These are phyloP conservation scores for Angophora floribunda DNA, from an alignment of 345 rosid genomes.

Conservation along the genomic window DNA sequence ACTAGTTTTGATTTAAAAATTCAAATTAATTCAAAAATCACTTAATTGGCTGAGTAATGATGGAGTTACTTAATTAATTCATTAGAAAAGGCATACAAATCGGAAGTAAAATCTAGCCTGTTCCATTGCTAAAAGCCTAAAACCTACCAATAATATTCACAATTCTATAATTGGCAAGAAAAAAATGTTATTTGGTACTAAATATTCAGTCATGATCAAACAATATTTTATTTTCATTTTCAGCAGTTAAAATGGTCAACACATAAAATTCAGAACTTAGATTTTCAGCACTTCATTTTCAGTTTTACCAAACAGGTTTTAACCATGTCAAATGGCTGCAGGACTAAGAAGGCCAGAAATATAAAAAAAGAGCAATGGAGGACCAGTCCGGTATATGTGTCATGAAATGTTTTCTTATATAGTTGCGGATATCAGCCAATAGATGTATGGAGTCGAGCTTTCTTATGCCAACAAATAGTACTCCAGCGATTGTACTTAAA, in stretches of 20 bases:
- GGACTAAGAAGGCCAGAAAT: neutral
- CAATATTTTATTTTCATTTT: neutral
- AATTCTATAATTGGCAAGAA: neutral
- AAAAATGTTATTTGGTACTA: neutral
- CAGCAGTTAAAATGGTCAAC: neutral
- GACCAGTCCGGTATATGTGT: neutral
- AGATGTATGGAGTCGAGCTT: neutral
- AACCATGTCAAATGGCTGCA: neutral
- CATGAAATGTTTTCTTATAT: neutral
- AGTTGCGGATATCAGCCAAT: neutral
- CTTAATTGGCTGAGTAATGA: neutral
- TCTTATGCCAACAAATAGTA: neutral
- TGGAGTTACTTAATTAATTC: neutral
- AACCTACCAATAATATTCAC: neutral
- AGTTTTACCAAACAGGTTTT: neutral
- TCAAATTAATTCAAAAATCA: neutral
- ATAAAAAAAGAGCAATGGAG: neutral
- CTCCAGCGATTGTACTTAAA: neutral
- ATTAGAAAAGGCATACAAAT: neutral
- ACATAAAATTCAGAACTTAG: neutral
- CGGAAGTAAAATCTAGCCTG: neutral
- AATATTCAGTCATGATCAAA: neutral
- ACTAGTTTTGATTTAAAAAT: neutral
- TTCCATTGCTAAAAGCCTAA: neutral
- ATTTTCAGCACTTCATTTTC: neutral